phyloP scores from a whole-genome alignment of 495 filamentous ascomycete species.

The Cudoniella acicularis region DNA sequence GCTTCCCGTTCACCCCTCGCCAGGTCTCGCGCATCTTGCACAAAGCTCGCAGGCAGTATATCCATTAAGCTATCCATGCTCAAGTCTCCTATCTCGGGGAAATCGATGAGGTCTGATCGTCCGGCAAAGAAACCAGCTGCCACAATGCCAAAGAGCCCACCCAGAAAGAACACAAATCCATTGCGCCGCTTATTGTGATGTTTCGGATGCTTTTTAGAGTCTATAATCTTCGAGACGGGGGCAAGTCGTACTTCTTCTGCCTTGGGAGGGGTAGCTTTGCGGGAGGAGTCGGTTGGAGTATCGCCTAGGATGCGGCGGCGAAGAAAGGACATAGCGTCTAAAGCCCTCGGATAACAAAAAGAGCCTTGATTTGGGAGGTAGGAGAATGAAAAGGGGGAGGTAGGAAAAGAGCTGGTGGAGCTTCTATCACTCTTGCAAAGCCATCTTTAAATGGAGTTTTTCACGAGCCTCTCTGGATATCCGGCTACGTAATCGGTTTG shows the following conservation, averaged over 20 bases:
- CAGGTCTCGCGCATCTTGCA: conserved; percentile 79
- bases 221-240: conserved; percentile 29
- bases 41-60: conserved; percentile 74
- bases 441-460: not conserved
- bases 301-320: conserved; percentile 41
- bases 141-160: conserved; percentile 78
- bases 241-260: conserved; percentile 35
- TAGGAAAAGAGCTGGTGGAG: not conserved
- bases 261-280: conserved; percentile 41
- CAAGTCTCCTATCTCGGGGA: conserved; percentile 75
- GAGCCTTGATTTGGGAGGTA: no score
- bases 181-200: conserved; percentile 60
- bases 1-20: conserved; percentile 82
- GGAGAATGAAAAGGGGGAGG: no score
- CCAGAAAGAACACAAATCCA: conserved; percentile 76
- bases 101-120: conserved; percentile 76
- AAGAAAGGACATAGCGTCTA: conserved; percentile 35
- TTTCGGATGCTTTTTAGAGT: conserved; percentile 17
- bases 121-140: conserved; percentile 80
- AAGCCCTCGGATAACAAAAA: no score
- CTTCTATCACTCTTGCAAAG: not conserved
- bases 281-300: conserved; percentile 24
- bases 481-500: not conserved
- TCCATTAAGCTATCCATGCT: conserved; percentile 81
- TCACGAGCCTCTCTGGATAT: not conserved